These are phyloP conservation scores for Lomentospora prolificans DNA, from an alignment of 2,329 filamentous ascomycete species.

Conservation along the genomic window DNA sequence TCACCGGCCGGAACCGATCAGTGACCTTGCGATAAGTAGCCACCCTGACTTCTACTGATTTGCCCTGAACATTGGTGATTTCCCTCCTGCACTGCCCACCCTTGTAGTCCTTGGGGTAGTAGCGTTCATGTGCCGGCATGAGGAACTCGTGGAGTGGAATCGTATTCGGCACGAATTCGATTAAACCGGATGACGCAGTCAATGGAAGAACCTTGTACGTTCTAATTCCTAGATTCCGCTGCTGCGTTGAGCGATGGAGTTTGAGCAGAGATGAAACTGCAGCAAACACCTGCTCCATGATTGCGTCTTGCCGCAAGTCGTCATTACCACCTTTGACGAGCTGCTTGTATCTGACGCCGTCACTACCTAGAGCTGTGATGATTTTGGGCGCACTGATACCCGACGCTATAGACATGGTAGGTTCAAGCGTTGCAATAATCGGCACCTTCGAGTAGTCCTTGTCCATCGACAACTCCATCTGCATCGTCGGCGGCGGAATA, in stretches of 20 bases:
- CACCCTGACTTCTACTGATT: constrained; percentile 60
- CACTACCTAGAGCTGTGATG: constrained; percentile 67
- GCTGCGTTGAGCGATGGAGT: constrained; percentile 75
- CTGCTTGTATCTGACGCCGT: constrained; percentile 77
- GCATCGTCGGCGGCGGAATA: constrained; percentile 84
- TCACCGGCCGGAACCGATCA: constrained; percentile 79
- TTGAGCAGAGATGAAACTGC: constrained; percentile 86
- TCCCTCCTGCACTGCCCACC: constrained; percentile 66
- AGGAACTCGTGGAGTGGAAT: constrained; percentile 87
- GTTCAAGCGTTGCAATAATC: constrained; percentile 59
- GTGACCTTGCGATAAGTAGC: constrained; percentile 68
- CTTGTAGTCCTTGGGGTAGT: constrained; percentile 77
- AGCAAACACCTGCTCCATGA: constrained; percentile 98
- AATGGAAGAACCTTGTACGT: constrained; percentile 96
- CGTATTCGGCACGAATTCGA: constrained; percentile 94
- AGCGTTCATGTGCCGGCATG: constrained; percentile 79
- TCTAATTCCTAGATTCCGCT: constrained; percentile 79
- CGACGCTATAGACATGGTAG: constrained; percentile 73
- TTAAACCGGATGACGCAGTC: constrained; percentile 75
- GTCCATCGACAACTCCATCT: constrained; percentile 63
- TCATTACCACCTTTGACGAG: constrained; percentile 94
- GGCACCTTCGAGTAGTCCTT: constrained; percentile 71
- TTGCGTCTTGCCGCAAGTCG: constrained; percentile 91
- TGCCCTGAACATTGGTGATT: constrained; percentile 63
- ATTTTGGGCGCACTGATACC: constrained; percentile 93